Evolutionary conservation across 1,284 basidiomycete genomes (phyloP).

Genomic region (Malassezia cuniculi): DNA sequence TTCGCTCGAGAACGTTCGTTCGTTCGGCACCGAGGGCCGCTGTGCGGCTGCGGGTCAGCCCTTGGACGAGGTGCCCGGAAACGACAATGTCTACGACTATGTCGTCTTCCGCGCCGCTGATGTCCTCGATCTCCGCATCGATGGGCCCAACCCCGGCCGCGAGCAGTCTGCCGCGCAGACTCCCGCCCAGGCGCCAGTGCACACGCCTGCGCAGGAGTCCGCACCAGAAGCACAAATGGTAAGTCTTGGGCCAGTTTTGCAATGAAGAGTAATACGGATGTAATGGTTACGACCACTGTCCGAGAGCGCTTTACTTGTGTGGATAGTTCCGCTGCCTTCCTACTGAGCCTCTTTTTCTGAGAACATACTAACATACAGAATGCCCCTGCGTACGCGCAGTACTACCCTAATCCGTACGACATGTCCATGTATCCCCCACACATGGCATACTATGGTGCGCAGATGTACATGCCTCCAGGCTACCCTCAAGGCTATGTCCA

Average conservation of each 20-base stretch:
- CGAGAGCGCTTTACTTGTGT: conserved; percentile 61
- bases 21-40: conserved; percentile 74
- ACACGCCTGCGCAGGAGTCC: neutral
- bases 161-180: conserved; percentile 4
- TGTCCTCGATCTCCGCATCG: conserved; percentile 46
- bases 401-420: too few species aligned
- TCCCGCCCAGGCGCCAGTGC: conserved; percentile 1
- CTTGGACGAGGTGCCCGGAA: conserved; percentile 45
- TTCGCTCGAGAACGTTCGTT: conserved; percentile 71
- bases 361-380: too few species aligned
- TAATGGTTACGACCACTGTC: conserved; percentile 52
- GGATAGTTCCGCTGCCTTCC: conserved; percentile 64
- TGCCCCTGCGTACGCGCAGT: too few species aligned
- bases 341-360: conserved; percentile 50
- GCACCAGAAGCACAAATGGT: neutral
- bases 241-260: too few species aligned
- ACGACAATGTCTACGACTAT: conserved; percentile 49
- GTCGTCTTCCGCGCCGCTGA: conserved; percentile 48
- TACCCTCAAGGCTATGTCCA: too few species aligned
- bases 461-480: too few species aligned
- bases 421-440: too few species aligned
- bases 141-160: conserved; percentile 38
- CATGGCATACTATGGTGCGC: too few species aligned
- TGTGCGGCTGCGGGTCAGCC: conserved; percentile 50
- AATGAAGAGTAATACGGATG: conserved; percentile 54